These are phyloP conservation scores for Backusella australiensis DNA, from an alignment of 192 early-diverging fungal species.

Conservation along the genomic window DNA sequence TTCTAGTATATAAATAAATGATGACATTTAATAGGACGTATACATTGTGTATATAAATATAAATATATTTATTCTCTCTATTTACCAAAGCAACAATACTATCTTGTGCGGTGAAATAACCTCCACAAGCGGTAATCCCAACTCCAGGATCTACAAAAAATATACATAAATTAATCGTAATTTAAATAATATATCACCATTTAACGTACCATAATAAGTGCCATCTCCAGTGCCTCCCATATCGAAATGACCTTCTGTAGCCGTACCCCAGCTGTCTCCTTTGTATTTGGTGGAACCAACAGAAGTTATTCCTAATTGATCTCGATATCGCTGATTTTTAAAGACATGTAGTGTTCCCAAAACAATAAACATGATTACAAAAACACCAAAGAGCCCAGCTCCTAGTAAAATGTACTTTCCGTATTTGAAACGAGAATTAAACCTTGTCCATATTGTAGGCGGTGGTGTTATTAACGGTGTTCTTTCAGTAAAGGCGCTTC, in stretches of 20 bases:
- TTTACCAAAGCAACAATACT: conserved; percentile 32
- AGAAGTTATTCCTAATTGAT: conserved; percentile 4
- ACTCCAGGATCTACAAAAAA: conserved; percentile 24
- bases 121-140: conserved; percentile 32
- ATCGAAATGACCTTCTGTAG: conserved; percentile 23
- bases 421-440: conserved; percentile 16
- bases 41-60: conserved; percentile 7
- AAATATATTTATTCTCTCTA: neutral
- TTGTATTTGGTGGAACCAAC: conserved; percentile 23
- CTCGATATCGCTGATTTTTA: conserved; percentile 15
- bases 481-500: neutral
- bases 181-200: neutral
- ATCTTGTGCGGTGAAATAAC: conserved; percentile 21
- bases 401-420: conserved; percentile 6
- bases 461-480: conserved; percentile 12
- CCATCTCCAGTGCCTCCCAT: conserved; percentile 44
- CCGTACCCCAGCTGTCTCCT: conserved; percentile 30
- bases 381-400: conserved; percentile 2
- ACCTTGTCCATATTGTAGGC: conserved; percentile 23
- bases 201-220: conserved; percentile 46
- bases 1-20: conserved; percentile 27
- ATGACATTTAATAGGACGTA: conserved; percentile 18
- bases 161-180: neutral
- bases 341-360: conserved; percentile 19
- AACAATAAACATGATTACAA: conserved; percentile 27